phyloP scores from a whole-genome alignment of 345 rosid genomes.

The Turritis glabra region DNA sequence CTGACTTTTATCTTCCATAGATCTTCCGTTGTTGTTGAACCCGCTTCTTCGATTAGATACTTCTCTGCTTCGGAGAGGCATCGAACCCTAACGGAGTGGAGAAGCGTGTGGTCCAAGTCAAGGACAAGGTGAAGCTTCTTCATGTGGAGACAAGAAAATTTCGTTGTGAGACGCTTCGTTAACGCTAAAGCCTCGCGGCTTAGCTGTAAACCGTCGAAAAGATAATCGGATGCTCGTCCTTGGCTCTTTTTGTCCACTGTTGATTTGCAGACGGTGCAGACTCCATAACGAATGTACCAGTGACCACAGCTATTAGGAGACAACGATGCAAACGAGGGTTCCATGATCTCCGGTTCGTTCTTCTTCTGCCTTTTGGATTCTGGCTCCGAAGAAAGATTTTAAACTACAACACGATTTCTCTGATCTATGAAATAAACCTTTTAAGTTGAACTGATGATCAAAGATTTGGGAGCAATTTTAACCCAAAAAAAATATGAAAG shows the following conservation, averaged over 20 bases:
- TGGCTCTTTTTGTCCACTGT: neutral
- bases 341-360: neutral
- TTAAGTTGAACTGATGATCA: neutral
- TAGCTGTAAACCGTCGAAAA: neutral
- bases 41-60: slow-evolving; percentile 17
- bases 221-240: neutral
- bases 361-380: slow-evolving; percentile 1
- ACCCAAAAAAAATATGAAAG: neutral
- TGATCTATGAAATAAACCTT: neutral
- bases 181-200: slow-evolving; percentile 1
- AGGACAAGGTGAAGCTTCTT: slow-evolving; percentile 28
- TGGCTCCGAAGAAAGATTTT: neutral
- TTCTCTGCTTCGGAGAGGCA: neutral
- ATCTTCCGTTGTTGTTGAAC: neutral
- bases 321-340: too few relatives aligned
- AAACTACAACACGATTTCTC: neutral
- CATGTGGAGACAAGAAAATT: neutral
- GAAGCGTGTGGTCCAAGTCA: slow-evolving; percentile 29
- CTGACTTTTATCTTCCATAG: neutral
- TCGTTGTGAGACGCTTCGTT: neutral
- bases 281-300: neutral
- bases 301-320: slow-evolving; percentile 1
- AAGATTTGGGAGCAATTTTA: neutral
- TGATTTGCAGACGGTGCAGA: slow-evolving; percentile 11
- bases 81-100: neutral